Evolutionary conservation across 2,329 filamentous ascomycete species (phyloP), one percentile per base, ranked within the genome.

Genomic region (Pestalotiopsis fici): DNA sequence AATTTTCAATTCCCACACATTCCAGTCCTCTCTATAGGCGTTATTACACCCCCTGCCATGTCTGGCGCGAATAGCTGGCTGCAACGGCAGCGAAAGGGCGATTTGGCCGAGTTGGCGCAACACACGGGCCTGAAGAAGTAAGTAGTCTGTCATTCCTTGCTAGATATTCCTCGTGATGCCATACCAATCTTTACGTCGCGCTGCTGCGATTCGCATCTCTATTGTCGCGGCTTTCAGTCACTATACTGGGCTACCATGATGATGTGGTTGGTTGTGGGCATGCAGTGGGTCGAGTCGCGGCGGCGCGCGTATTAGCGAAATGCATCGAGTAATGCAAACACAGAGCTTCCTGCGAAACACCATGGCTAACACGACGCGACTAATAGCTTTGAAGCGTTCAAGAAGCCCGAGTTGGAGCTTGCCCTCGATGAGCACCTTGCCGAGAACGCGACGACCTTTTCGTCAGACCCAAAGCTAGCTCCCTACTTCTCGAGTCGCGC

Each of bases 391-490:
- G 89, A 93, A 72, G 84, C 86, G 66, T 82, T 91, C 71, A 92
- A 91, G 79, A 97, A 97, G 81, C 84, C 86, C 71, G 94, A 97
- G 61, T 88, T 98, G 68, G 93, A 95, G 76, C 79, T 86, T 68
- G 87, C 87, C 57, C 88, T 97, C 70, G 92, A 97, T 74, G 86
- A 90, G 59, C 90, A 90, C 80, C 87, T 97, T 59, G 85, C 88
- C 72, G 85, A 87, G 70, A 92, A 97, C 82, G 85, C 88, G 73
- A 83, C 87, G 70, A 85, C 85, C 69, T 91, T 93, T 76, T 84
- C 86, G 64, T 83, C 83, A 67, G 88, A 94, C 71, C 81, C 90
- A 65, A 84, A 83, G 66, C 88, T 97, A 77, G 82, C 86, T 69
- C 89, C 91, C 68, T 98, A 94, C 86, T 98, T 93, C 83, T 88